Percentiles rank a stretch among this genome's conserved stretches.
phyloP scores from a whole-genome alignment of 1,284 basidiomycete species.

The Sphagnurus paluster region DNA sequence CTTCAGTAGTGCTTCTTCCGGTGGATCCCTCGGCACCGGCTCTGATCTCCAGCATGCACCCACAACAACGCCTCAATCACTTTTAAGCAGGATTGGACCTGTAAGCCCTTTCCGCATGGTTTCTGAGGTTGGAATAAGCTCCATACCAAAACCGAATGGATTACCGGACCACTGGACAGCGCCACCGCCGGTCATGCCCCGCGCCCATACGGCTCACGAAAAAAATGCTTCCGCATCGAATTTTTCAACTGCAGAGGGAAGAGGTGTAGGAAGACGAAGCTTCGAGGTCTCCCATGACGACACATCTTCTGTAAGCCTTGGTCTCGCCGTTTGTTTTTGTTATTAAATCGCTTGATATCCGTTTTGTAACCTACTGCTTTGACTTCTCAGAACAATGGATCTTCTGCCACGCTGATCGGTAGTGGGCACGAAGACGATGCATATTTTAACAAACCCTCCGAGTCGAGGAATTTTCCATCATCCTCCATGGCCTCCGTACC shows the following conservation, averaged over 20 bases:
- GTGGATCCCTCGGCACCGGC: background rate
- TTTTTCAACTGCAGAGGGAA: background rate
- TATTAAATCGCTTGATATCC: conserved; percentile 5
- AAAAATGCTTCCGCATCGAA: background rate
- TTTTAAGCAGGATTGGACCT: conserved; percentile 3
- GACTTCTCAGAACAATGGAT: conserved; percentile 12
- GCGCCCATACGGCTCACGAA: too few relatives aligned
- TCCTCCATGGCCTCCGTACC: background rate
- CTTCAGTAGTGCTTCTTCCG: background rate
- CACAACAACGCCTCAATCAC: background rate
- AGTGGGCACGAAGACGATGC: background rate
- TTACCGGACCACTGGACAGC: too few relatives aligned
- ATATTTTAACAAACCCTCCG: conserved; percentile 1
- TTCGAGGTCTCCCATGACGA: background rate
- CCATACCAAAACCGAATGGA: background rate
- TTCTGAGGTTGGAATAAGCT: background rate
- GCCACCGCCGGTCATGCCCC: too few relatives aligned
- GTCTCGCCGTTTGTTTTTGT: conserved; percentile 3
- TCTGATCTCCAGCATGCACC: background rate
- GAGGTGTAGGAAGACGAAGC: background rate
- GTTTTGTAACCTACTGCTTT: background rate
- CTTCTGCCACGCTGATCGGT: background rate
- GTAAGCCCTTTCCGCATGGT: background rate
- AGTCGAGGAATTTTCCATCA: background rate
- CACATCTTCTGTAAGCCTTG: conserved; percentile 6